Evolutionary conservation across 164 flowering plant genomes (phyloP), one percentile per base, ranked within the genome.

Genomic region (Buxus sempervirens): DNA sequence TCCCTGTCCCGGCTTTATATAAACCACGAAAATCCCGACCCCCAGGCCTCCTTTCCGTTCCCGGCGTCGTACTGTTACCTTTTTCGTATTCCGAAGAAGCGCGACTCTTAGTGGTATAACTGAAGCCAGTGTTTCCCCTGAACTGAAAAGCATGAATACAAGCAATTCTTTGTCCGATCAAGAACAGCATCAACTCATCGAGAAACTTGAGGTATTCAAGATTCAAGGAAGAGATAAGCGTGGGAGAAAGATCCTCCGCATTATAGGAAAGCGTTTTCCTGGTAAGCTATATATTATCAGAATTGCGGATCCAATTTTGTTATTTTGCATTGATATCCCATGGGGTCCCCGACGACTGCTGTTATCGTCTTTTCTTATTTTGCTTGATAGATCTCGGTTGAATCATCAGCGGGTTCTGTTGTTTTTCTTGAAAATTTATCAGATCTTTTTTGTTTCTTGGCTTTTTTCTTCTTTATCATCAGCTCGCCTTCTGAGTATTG

Each of bases 161-260:
- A 51, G 36, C 6, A 25, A 42, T 16, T 76, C 80, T 1, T 16
- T 25, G 5, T 15, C 70, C 9, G 82, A 82, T 2, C 83, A 81
- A 62, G 69, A 69, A 42, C 70, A 68, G 9, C n/a, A n/a, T n/a
- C n/a, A n/a, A n/a, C 73, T 84, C 53, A 64, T 89, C n/a, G 82
- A 82, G 41, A 83, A 78, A 58, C 72, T 81, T 16, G 79, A 78
- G 32, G 62, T 80, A 26, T 87, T 87, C 83, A 75, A 78, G 75
- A 69, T 87, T 73, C 80, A 79, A 38, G 95, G 95, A 51, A 62
- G 78, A 12, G 91, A 87, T 62, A 87, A 89, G 48, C 81, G 75
- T 6, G 90, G 91, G 14, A 80, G 82, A n/a, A 76, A 66, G 28
- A 74, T 89, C 54, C 84, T 89, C 23, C 82, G 83, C 59, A 74